Conservation (phyloP, 495 filamentous ascomycete species). For the Glutinoglossum americanum region DNA sequence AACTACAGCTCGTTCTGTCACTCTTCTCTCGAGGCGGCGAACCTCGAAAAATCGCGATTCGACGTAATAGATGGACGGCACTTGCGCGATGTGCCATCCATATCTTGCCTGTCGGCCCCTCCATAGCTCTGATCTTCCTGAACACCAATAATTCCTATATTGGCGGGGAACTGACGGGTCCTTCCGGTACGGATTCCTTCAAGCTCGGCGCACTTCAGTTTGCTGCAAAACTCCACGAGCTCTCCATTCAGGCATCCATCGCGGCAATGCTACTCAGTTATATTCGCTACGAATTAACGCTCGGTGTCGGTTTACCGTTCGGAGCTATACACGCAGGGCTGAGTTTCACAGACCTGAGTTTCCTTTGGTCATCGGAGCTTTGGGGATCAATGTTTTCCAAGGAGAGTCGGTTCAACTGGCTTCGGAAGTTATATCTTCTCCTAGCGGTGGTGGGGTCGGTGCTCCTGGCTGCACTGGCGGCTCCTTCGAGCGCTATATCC, state of each 20-base stretch:
- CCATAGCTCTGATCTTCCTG: not conserved
- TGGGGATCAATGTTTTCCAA: not conserved
- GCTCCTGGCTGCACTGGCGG: not conserved
- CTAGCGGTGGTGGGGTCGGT: not conserved
- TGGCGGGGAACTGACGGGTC: not conserved
- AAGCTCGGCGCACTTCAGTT: slow-evolving; percentile 5
- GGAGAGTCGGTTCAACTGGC: not conserved
- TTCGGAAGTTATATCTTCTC: not conserved
- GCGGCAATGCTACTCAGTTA: not conserved
- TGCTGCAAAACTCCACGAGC: slow-evolving; percentile 7
- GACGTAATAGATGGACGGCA: not conserved
- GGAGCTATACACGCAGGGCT: not conserved
- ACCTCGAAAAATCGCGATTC: not conserved
- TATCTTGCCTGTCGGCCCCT: not conserved
- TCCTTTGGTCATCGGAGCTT: slow-evolving; percentile 4
- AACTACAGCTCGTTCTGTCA: slow-evolving; percentile 20
- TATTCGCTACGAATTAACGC: not conserved
- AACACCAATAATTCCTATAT: not conserved
- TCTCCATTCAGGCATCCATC: slow-evolving; percentile 5
- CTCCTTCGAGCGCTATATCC: slow-evolving; percentile 2
- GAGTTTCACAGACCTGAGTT: not conserved
- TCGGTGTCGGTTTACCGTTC: slow-evolving; percentile 1
- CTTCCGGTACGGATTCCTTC: not conserved
- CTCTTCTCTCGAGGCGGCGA: not conserved
- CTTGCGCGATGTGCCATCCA: not conserved